phyloP scores from a whole-genome alignment of 2,329 filamentous ascomycete species.

The Trichoderma semiorbis region DNA sequence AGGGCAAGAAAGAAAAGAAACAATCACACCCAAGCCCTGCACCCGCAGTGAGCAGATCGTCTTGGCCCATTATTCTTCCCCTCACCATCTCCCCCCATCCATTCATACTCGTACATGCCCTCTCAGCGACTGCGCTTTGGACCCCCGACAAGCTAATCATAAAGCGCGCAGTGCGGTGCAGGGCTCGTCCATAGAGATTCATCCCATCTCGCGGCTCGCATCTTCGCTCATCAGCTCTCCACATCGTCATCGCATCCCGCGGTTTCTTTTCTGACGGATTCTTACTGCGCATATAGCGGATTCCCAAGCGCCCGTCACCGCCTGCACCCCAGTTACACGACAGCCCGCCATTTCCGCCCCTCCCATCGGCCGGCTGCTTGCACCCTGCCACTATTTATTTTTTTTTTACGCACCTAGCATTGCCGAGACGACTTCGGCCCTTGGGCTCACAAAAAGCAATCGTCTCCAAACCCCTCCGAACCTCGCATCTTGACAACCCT shows the following conservation, averaged over 20 bases:
- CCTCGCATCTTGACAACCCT: slow-evolving; percentile 1
- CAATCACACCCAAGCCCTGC: neutral
- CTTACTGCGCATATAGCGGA: slow-evolving; percentile 13
- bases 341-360: slow-evolving; percentile 20
- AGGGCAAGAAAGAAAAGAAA: neutral
- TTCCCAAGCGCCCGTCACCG: slow-evolving; percentile 24
- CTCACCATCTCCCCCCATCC: neutral
- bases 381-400: slow-evolving; percentile 10
- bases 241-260: slow-evolving; percentile 10
- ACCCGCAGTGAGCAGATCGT: slow-evolving; percentile 3
- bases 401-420: neutral
- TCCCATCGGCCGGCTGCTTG: slow-evolving; percentile 9
- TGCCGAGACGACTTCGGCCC: slow-evolving; percentile 8
- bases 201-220: neutral
- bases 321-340: slow-evolving; percentile 21
- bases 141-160: slow-evolving; percentile 8
- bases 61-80: slow-evolving; percentile 1
- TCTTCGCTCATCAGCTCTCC: slow-evolving; percentile 8
- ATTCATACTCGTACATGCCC: neutral
- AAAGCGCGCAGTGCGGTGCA: slow-evolving; percentile 11
- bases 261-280: neutral
- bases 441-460: slow-evolving; percentile 18
- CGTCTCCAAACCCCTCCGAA: slow-evolving; percentile 14
- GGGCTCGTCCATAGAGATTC: slow-evolving; percentile 3
- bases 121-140: neutral